Percentiles rank a stretch among this genome's conserved stretches.
Evolutionary conservation across 345 rosid genomes (phyloP).

Genomic region (Eucalyptus rudis): DNA sequence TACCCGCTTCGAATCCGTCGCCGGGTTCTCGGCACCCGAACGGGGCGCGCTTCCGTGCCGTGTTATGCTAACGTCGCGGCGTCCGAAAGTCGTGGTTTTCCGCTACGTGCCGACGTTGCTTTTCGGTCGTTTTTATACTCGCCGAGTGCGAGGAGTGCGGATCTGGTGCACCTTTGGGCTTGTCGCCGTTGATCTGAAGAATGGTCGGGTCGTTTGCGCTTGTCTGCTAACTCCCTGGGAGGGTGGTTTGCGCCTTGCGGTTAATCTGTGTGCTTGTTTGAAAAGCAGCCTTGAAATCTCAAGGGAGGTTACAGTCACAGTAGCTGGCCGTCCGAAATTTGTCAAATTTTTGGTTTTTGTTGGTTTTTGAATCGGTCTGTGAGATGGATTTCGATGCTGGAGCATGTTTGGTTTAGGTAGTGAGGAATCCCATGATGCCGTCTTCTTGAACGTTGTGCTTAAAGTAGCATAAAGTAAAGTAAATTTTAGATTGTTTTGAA

Average conservation of each 20-base stretch:
- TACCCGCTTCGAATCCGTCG: not conserved
- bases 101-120: not conserved
- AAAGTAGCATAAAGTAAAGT: not conserved
- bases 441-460: not conserved
- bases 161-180: not conserved
- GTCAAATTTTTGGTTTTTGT: not conserved
- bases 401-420: not conserved
- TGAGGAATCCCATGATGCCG: not conserved
- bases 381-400: not conserved
- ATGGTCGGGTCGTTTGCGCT: not conserved
- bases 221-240: not conserved
- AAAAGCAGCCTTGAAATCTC: not conserved
- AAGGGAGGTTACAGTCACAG: not conserved
- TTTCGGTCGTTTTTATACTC: not conserved
- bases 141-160: not conserved
- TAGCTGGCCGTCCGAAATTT: not conserved
- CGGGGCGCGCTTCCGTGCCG: not conserved
- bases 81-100: not conserved
- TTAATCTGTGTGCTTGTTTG: not conserved
- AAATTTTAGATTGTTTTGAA: not conserved
- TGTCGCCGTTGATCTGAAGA: not conserved
- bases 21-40: not conserved
- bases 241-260: not conserved
- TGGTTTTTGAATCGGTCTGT: not conserved
- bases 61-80: not conserved